phyloP scores from a whole-genome alignment of 306 rosid genomes.

The Castanea mollissima region DNA sequence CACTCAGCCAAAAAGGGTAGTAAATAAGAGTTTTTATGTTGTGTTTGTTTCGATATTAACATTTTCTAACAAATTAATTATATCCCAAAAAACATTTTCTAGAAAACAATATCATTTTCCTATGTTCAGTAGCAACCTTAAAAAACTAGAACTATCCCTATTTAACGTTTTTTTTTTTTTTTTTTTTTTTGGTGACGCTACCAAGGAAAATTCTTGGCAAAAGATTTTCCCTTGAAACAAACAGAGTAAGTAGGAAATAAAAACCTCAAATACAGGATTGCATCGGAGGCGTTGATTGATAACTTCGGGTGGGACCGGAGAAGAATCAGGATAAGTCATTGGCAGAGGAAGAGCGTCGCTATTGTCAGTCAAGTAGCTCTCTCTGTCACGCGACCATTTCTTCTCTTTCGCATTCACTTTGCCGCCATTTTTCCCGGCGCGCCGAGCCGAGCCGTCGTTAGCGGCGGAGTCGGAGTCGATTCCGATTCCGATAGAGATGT shows the following conservation, averaged over 20 bases:
- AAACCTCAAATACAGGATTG: constrained; percentile 67
- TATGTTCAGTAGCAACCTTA: no score
- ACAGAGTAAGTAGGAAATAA: not conserved
- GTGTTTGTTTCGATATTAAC: no score
- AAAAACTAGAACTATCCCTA: no score
- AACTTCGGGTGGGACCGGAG: constrained; percentile 67
- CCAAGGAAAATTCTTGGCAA: no score
- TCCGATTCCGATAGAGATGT: constrained; percentile 42
- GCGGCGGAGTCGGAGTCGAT: constrained; percentile 35
- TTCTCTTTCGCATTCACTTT: constrained; percentile 70
- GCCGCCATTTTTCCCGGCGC: constrained; percentile 30
- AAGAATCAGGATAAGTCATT: constrained; percentile 74
- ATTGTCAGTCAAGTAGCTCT: constrained; percentile 69
- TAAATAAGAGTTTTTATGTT: no score
- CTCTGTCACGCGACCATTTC: constrained; percentile 72
- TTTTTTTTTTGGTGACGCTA: no score
- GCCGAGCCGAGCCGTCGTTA: constrained; percentile 33
- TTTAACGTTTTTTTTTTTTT: no score
- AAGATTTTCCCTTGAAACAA: not conserved
- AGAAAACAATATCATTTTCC: no score
- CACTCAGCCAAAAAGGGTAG: no score
- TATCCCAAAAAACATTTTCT: no score
- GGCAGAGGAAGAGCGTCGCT: constrained; percentile 83
- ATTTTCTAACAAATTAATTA: no score
- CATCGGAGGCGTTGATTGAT: constrained; percentile 78